These are phyloP conservation scores for Phaseolus coccineus DNA, from an alignment of 331 rosid genomes.

Conservation along the genomic window DNA sequence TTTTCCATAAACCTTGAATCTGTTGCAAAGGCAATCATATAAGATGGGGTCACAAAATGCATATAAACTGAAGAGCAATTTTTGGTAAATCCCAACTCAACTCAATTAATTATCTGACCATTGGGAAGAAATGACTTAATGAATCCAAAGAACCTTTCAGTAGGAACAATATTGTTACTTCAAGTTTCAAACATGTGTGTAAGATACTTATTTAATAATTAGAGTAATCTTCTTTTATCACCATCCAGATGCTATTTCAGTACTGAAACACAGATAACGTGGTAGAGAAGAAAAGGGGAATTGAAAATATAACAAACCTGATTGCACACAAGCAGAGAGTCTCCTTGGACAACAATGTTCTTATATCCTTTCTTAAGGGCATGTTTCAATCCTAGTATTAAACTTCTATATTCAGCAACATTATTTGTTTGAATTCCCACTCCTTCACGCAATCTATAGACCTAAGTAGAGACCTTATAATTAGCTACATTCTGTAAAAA, in stretches of 20 bases:
- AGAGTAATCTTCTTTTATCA: background rate
- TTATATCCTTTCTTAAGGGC: slow-evolving; percentile 77
- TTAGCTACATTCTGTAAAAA: slow-evolving; percentile 34
- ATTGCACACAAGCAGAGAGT: slow-evolving; percentile 85
- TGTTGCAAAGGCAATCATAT: slow-evolving; percentile 46
- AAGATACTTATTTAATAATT: background rate
- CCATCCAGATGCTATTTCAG: background rate
- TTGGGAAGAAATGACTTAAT: background rate
- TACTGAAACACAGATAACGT: background rate
- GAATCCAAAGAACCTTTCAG: slow-evolving; percentile 8
- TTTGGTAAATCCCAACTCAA: slow-evolving; percentile 10
- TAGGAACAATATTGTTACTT: slow-evolving; percentile 10
- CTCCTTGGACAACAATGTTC: slow-evolving; percentile 71
- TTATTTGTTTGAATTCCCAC: slow-evolving; percentile 79
- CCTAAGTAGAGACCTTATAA: slow-evolving; percentile 52
- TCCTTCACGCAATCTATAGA: slow-evolving; percentile 81
- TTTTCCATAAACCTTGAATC: slow-evolving; percentile 81
- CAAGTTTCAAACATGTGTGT: slow-evolving; percentile 6
- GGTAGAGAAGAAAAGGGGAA: background rate
- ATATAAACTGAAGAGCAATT: background rate
- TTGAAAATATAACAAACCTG: slow-evolving; percentile 66
- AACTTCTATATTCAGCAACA: slow-evolving; percentile 85
- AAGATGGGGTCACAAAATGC: slow-evolving; percentile 16
- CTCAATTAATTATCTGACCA: background rate
- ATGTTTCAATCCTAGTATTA: slow-evolving; percentile 74